Evolutionary conservation across 2,329 filamentous ascomycete genomes (phyloP), one percentile per base, ranked within the genome.

Genomic region (Biscogniauxia sp.): DNA sequence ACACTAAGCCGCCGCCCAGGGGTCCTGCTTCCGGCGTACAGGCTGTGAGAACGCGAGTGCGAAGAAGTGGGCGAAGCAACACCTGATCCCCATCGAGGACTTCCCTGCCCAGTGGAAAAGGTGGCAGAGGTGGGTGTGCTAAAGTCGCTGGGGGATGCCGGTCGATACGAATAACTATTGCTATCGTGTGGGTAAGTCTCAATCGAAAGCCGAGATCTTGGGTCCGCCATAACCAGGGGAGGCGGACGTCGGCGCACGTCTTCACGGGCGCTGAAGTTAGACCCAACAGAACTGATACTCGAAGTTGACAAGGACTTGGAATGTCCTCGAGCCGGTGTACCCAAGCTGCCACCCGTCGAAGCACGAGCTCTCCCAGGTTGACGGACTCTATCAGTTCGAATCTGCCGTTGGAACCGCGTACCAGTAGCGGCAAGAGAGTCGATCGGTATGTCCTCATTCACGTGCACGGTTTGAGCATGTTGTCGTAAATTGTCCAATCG

Each of bases 381-480:
- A 57, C 92, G 85, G 37, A 94, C 90, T 61, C 92, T 83, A 66
- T 97, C 93, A 0, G 92, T 96, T 57, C 94, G 86, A 61, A 97
- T 92, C 75, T 97, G 93, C 63, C 94, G 85, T 70, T 97, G 94
- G 69, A 96, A 97, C 49, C 94, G 84, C 8, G 93, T 96, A 23
- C 93, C 93, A 1, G 92, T 95, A 3, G 94, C 95, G 17, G 95
- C 95, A 20, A 98, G 84, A 1, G 95, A 98, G 74, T 97, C 93
- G 50, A 88, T 88, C 3, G 95, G 95, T 37, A 99, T 99, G 60
- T 97, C 93, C 74, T 98, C 95, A 74, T 98, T 97, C 60, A 96
- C 91, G 74, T 99, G 95, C 0, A 99, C 95, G 0, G 95, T 98
- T 75, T 97, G 93, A 52, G 95, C 95, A 81, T 99, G 95, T 74